Percentiles rank a stretch among this genome's conserved stretches.
These are phyloP conservation scores for Cryptosporidium meleagridis DNA, from an alignment of 169 alveolate species.

Conservation along the genomic window DNA sequence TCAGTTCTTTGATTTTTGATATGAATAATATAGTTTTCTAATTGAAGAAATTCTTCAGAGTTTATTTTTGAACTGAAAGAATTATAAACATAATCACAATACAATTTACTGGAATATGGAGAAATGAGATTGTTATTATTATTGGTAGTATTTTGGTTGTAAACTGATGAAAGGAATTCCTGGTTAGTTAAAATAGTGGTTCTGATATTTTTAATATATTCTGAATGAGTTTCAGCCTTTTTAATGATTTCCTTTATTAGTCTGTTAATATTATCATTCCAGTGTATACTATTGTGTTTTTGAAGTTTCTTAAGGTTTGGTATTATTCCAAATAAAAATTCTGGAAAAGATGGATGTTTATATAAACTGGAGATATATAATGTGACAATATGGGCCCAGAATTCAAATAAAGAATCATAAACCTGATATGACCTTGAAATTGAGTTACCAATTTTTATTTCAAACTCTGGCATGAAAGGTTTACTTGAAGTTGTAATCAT, in stretches of 20 bases:
- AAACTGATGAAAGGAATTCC: neutral
- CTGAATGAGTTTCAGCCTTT: constrained; percentile 26
- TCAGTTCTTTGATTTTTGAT: constrained; percentile 5
- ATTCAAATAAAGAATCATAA: constrained; percentile 41
- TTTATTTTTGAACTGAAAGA: neutral
- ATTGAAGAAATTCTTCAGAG: neutral
- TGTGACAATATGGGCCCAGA: constrained; percentile 25
- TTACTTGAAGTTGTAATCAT: constrained; percentile 27
- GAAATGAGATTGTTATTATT: neutral
- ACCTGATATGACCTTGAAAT: constrained; percentile 27
- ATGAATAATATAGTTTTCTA: neutral
- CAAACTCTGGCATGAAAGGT: constrained; percentile 43
- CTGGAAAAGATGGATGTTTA: constrained; percentile 37
- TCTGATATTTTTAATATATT: constrained; percentile 2
- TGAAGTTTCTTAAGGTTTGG: constrained; percentile 25
- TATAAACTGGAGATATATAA: constrained; percentile 9
- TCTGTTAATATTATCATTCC: constrained; percentile 24
- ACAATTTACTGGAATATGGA: neutral
- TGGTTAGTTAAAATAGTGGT: neutral
- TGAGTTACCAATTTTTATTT: constrained; percentile 30
- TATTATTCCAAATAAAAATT: constrained; percentile 15
- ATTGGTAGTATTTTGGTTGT: neutral
- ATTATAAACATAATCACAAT: neutral
- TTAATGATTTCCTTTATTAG: constrained; percentile 13
- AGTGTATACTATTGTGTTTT: constrained; percentile 33